Evolutionary conservation across 1,284 basidiomycete genomes (phyloP).

Genomic region (Gastroboletus turbinatus): DNA sequence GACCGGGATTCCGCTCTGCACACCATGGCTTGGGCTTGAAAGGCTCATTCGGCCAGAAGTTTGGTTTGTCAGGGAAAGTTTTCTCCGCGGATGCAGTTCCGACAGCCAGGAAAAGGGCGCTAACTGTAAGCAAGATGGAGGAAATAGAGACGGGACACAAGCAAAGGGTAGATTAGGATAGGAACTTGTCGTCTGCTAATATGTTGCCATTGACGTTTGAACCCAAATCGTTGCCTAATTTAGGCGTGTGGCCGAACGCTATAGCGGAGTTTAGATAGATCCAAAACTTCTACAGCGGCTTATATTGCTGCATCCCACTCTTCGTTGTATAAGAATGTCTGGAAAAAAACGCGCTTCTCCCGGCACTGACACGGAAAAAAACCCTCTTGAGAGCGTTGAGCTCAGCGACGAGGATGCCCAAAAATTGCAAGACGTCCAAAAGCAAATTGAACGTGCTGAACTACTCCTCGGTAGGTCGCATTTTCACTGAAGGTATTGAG

Average conservation of each 20-base stretch:
- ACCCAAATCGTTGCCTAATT: conserved; percentile 9
- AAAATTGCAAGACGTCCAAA: conserved; percentile 61
- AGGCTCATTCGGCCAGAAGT: conserved; percentile 34
- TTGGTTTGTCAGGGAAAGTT: conserved; percentile 34
- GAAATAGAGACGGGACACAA: conserved; percentile 63
- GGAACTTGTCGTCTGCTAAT: neutral
- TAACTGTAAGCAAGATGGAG: conserved; percentile 44
- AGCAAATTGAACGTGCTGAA: conserved; percentile 66
- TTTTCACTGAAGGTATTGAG: conserved; percentile 1
- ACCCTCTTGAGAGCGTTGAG: conserved; percentile 62
- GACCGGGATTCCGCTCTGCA: conserved; percentile 81
- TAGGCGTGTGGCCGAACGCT: conserved; percentile 6
- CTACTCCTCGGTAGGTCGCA: conserved; percentile 61
- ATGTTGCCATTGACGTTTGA: neutral
- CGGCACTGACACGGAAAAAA: conserved; percentile 67
- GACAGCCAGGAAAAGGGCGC: conserved; percentile 38
- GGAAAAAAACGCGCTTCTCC: conserved; percentile 76
- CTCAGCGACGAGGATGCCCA: conserved; percentile 66
- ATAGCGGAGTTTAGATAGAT: conserved; percentile 32
- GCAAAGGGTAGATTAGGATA: conserved; percentile 64
- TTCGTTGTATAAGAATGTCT: conserved; percentile 25
- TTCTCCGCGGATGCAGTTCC: conserved; percentile 36
- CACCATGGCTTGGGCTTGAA: conserved; percentile 75
- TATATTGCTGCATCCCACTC: conserved; percentile 6
- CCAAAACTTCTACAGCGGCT: conserved; percentile 21